Conservation (phyloP, 352 stramenopile genomes). For the Phytophthora idaei region DNA sequence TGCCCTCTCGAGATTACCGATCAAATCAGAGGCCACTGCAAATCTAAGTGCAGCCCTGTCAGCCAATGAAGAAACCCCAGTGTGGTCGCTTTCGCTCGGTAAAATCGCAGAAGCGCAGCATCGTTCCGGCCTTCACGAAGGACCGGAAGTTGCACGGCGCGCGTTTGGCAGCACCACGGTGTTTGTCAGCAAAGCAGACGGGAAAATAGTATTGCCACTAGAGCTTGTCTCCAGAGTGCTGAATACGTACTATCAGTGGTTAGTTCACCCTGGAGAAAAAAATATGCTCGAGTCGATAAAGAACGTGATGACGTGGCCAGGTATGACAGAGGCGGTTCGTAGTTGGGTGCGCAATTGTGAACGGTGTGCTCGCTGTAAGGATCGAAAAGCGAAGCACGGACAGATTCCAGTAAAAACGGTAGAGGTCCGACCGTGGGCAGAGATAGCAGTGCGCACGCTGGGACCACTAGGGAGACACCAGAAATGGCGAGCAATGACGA, state of each 20-base stretch:
- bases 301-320: no score
- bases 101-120: no score
- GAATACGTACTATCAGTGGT: not conserved
- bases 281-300: no score
- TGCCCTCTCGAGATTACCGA: no score
- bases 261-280: no score
- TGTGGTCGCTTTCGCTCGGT: no score
- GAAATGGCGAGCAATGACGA: not conserved
- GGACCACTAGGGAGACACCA: not conserved
- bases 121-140: no score
- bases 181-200: not conserved
- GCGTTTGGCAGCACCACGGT: not conserved
- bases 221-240: not conserved
- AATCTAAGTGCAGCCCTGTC: not conserved
- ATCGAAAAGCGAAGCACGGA: no score
- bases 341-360: no score
- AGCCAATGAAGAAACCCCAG: not conserved
- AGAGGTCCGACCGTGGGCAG: not conserved
- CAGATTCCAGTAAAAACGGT: not conserved
- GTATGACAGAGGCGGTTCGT: no score
- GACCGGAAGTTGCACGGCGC: not conserved
- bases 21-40: not conserved
- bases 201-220: not conserved
- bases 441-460: not conserved
- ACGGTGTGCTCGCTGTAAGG: no score